Conservation (phyloP, 768 basidiomycete genomes). For the Dendrothele bispora region DNA sequence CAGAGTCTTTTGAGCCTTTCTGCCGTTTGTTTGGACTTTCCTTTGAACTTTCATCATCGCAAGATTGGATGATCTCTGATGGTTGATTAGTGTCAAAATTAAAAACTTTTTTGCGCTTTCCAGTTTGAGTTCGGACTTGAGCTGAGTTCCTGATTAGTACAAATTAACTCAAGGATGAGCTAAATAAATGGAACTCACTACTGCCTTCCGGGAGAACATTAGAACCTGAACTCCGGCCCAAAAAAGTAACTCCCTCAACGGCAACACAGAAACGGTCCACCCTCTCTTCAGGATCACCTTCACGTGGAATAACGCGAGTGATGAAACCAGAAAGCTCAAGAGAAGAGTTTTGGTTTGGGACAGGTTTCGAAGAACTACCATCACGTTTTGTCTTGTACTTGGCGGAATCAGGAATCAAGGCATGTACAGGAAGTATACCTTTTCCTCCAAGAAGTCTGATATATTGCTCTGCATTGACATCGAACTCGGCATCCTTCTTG, state of each 20-base stretch:
- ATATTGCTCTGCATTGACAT: slow-evolving; percentile 2
- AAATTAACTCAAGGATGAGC: no score
- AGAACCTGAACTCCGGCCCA: not conserved
- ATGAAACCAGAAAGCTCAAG: slow-evolving; percentile 1
- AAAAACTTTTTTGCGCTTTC: no score
- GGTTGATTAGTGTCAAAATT: no score
- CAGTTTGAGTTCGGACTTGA: no score
- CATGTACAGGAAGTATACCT: not conserved
- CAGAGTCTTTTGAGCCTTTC: no score
- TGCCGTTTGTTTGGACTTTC: no score
- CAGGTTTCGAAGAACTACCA: not conserved
- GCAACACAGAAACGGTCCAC: not conserved
- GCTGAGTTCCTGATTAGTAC: no score
- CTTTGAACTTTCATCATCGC: no score
- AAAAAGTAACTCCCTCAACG: slow-evolving; percentile 1
- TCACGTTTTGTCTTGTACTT: not conserved
- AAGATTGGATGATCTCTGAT: no score
- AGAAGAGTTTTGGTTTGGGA: not conserved
- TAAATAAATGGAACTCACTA: no score
- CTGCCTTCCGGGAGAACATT: not conserved
- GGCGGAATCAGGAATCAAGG: slow-evolving; percentile 4
- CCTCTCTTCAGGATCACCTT: not conserved
- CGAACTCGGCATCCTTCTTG: not conserved
- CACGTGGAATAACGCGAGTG: slow-evolving; percentile 4
- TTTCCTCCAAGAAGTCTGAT: not conserved